These are phyloP conservation scores for Neopestalotiopsis sp. DNA, from an alignment of 2,329 filamentous ascomycete species.

Conservation along the genomic window DNA sequence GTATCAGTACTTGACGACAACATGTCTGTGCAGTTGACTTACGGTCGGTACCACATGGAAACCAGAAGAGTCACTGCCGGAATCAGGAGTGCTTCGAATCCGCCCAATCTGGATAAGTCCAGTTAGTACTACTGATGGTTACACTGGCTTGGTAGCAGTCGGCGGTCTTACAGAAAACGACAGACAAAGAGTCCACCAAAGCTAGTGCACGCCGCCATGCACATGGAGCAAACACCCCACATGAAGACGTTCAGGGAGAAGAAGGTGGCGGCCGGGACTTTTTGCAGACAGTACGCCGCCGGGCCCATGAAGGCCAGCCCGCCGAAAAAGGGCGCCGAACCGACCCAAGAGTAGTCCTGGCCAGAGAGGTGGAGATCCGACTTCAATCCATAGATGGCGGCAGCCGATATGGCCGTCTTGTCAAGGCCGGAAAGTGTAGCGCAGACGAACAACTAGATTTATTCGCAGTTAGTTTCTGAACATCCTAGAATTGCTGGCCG, in stretches of 20 bases:
- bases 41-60: constrained; percentile 30
- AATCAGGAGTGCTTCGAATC: constrained; percentile 29
- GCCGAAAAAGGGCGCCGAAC: constrained; percentile 30
- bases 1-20: too few species aligned
- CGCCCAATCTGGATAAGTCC: constrained; percentile 21
- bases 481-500: not conserved
- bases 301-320: constrained; percentile 31
- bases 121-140: not conserved
- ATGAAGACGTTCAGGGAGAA: constrained; percentile 28
- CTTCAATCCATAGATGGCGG: constrained; percentile 33
- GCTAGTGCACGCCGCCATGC: constrained; percentile 27
- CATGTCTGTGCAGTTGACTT: not conserved
- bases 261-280: constrained; percentile 22
- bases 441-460: constrained; percentile 22
- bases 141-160: not conserved
- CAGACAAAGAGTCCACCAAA: constrained; percentile 28
- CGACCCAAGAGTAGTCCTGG: constrained; percentile 34
- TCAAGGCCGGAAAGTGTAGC: constrained; percentile 29
- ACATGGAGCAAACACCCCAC: constrained; percentile 29
- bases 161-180: constrained; percentile 24
- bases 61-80: constrained; percentile 29
- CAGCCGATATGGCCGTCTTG: constrained; percentile 31
- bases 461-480: not conserved
- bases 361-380: constrained; percentile 28
- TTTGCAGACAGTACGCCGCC: constrained; percentile 29